Conservation (phyloP, 331 rosid genomes). For the Malus hybrid region DNA sequence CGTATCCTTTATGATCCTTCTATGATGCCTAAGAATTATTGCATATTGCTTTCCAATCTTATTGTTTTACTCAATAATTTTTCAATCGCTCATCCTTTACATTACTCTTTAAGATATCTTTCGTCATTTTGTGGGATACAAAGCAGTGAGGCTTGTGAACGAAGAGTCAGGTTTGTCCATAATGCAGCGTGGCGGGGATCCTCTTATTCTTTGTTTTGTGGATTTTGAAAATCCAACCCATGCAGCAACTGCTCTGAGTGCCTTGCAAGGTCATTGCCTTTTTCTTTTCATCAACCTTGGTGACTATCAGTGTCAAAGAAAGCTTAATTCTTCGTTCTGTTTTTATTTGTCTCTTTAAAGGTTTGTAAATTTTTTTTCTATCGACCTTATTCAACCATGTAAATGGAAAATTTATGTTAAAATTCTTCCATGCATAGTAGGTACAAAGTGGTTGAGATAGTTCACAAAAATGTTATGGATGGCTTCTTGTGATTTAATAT, state of each 20-base stretch:
- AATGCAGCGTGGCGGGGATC: constrained; percentile 82
- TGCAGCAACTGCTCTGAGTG: constrained; percentile 85
- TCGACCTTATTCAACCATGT: not conserved
- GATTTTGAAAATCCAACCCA: constrained; percentile 80
- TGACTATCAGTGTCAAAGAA: not conserved
- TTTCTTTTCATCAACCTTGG: constrained; percentile 4
- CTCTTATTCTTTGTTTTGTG: constrained; percentile 88
- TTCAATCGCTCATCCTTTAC: constrained; percentile 29
- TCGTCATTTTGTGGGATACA: constrained; percentile 91
- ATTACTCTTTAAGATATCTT: constrained; percentile 49
- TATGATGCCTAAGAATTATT: not conserved
- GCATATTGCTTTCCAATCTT: not conserved
- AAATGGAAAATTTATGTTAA: not conserved
- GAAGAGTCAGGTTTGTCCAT: constrained; percentile 41
- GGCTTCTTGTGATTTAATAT: not conserved
- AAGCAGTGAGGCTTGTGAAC: constrained; percentile 84
- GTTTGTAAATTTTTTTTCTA: not conserved
- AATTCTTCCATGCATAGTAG: not conserved
- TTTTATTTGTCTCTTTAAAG: not conserved
- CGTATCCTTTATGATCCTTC: constrained; percentile 54
- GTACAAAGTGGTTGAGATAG: not conserved
- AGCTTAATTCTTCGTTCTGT: not conserved
- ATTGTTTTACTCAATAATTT: not conserved
- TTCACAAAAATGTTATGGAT: not conserved
- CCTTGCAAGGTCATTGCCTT: constrained; percentile 65